These are phyloP conservation scores for Acer negundo DNA, from an alignment of 345 rosid genomes.

Conservation along the genomic window DNA sequence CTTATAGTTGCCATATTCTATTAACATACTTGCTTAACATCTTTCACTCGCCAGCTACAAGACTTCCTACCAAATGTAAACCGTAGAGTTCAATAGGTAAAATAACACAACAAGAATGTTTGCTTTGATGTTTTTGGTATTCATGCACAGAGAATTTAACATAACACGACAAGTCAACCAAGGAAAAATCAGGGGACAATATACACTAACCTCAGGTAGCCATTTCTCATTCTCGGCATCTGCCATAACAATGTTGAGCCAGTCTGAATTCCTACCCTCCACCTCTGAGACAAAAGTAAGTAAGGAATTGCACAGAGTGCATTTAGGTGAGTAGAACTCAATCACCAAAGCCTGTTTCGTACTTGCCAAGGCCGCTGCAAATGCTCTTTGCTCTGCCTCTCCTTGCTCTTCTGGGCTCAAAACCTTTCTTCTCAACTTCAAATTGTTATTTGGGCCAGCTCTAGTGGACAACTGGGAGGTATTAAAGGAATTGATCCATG, in stretches of 20 bases:
- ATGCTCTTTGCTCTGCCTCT: slow-evolving; percentile 87
- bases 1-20: not conserved
- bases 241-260: slow-evolving; percentile 86
- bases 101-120: not conserved
- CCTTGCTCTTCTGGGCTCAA: slow-evolving; percentile 68
- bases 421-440: slow-evolving; percentile 35
- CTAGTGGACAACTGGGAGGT: slow-evolving; percentile 26
- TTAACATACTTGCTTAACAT: not conserved
- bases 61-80: not conserved
- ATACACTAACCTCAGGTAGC: slow-evolving; percentile 80
- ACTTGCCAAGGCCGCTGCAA: slow-evolving; percentile 77
- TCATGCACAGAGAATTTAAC: not conserved
- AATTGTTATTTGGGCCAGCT: slow-evolving; percentile 17
- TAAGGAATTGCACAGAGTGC: slow-evolving; percentile 80
- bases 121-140: not conserved
- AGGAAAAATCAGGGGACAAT: not conserved
- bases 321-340: slow-evolving; percentile 92
- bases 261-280: slow-evolving; percentile 68
- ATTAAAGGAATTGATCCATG: slow-evolving; percentile 32
- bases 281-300: slow-evolving; percentile 66
- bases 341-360: slow-evolving; percentile 77
- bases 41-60: not conserved
- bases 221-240: slow-evolving; percentile 93
- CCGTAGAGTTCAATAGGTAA: not conserved
- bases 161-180: not conserved